Evolutionary conservation across 2,329 filamentous ascomycete genomes (phyloP).

Genomic region (Huntiella abstrusa): DNA sequence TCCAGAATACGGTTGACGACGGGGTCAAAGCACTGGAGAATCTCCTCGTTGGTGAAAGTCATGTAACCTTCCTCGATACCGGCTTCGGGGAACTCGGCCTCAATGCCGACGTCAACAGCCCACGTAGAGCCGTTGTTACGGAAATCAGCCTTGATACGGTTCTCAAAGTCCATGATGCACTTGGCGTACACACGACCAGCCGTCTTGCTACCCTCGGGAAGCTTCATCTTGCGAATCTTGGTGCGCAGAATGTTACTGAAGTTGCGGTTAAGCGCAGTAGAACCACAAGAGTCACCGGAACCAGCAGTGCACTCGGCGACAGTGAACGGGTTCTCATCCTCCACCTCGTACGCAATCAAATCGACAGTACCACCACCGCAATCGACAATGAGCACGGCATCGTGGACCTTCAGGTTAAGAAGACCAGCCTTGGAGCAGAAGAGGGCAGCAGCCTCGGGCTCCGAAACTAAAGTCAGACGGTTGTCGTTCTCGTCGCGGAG

Average conservation of each 20-base stretch:
- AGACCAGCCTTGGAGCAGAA: constrained; percentile 96
- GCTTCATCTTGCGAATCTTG: constrained; percentile 98
- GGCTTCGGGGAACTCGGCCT: constrained; percentile 92
- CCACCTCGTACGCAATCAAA: constrained; percentile 96
- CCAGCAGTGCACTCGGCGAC: constrained; percentile 94
- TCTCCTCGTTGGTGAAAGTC: constrained; percentile 99
- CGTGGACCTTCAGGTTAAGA: constrained; percentile 91
- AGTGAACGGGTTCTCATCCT: constrained; percentile 92
- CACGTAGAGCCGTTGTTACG: constrained; percentile 98
- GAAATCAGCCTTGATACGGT: constrained; percentile 98
- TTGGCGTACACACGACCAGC: constrained; percentile 97
- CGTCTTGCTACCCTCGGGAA: constrained; percentile 89
- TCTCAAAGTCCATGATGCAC: constrained; percentile 99
- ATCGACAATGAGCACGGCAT: constrained; percentile 95
- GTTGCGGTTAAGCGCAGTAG: constrained; percentile 93
- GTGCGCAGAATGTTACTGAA: constrained; percentile 95
- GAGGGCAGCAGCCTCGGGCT: constrained; percentile 89
- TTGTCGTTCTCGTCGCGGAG: constrained; percentile 96
- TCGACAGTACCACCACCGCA: constrained; percentile 97
- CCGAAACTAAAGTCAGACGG: constrained; percentile 79
- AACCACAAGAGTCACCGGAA: constrained; percentile 92
- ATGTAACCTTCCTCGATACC: constrained; percentile 98
- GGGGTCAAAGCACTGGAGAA: constrained; percentile 95
- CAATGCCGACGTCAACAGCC: constrained; percentile 96
- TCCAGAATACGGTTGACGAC: constrained; percentile 95